phyloP scores from a whole-genome alignment of 2,329 filamentous ascomycete species.

The Fusarium chuoi region DNA sequence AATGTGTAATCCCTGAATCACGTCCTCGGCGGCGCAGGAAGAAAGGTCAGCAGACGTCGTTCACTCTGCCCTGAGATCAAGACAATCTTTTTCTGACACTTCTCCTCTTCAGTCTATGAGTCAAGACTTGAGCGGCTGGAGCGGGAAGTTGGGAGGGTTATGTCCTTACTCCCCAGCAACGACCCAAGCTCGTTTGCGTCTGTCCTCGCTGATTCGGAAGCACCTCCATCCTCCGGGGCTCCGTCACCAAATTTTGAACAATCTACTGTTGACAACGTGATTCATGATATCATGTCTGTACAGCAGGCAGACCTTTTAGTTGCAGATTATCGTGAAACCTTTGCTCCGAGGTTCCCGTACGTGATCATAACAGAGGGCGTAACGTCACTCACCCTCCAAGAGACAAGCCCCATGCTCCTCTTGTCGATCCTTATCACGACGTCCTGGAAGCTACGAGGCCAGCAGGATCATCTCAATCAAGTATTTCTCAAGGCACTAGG shows the following conservation, averaged over 20 bases:
- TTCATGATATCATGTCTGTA: neutral
- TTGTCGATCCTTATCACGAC: neutral
- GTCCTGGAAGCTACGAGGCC: neutral
- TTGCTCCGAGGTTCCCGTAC: neutral
- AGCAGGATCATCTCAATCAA: neutral
- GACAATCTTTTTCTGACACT: fast-evolving
- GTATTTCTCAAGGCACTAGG: neutral
- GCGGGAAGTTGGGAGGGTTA: neutral
- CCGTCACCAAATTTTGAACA: neutral
- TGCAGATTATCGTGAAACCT: neutral
- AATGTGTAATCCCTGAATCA: neutral
- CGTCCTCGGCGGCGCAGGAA: neutral
- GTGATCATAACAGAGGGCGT: neutral
- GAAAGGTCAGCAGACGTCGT: neutral
- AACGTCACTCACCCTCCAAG: fast-evolving
- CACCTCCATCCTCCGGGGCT: neutral
- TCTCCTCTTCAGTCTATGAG: neutral
- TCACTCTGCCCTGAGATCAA: too few relatives aligned
- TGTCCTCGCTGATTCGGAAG: neutral
- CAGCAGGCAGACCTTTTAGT: neutral
- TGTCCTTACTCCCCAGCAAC: neutral
- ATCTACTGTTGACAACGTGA: neutral
- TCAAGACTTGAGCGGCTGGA: neutral
- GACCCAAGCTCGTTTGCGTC: neutral
- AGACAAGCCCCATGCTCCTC: neutral